Conservation (phyloP, 1,284 basidiomycete species). For the Ceraceosorus guamensis region DNA sequence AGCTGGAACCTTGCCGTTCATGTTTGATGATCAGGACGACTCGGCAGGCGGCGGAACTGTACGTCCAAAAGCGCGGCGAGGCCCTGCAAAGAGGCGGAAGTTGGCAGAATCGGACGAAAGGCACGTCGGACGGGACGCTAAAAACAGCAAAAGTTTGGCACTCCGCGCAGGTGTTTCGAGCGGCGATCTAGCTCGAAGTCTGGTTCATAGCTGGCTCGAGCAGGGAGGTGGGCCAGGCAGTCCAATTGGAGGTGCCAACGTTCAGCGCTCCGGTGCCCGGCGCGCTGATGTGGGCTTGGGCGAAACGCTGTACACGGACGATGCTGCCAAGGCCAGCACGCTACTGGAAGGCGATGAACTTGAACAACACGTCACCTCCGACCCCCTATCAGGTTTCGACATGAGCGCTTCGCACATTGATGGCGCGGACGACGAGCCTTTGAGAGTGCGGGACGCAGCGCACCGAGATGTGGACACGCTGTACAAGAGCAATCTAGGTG, state of each 20-base stretch:
- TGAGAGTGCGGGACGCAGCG: background rate
- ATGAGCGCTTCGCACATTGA: too few species aligned
- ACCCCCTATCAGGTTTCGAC: too few species aligned
- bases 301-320: too few species aligned
- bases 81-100: background rate
- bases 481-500: background rate
- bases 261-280: too few species aligned
- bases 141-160: background rate
- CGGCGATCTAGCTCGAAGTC: background rate
- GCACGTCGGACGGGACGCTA: background rate
- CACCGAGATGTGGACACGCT: background rate
- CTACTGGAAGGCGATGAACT: too few species aligned
- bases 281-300: too few species aligned
- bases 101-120: background rate
- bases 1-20: too few species aligned
- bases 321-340: too few species aligned
- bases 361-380: too few species aligned
- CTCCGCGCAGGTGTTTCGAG: background rate
- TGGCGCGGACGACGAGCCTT: background rate
- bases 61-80: conserved; percentile 3
- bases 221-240: background rate
- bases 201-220: background rate
- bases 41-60: conserved; percentile 5
- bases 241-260: background rate
- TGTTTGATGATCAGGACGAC: conserved; percentile 2